Evolutionary conservation across 768 basidiomycete species (phyloP).

Genomic region (Boletus rubroflammeus): DNA sequence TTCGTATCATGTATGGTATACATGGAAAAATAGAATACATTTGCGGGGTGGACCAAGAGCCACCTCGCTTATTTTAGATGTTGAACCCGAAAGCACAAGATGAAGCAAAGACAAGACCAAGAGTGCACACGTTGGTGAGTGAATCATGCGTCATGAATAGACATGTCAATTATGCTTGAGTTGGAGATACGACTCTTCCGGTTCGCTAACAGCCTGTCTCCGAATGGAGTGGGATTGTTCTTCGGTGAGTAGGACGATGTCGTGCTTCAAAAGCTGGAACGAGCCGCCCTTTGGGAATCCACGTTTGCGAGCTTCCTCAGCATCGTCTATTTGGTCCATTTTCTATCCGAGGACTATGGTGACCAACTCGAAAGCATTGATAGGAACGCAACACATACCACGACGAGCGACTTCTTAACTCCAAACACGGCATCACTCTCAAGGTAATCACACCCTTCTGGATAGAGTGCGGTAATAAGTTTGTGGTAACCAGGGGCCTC

Average conservation of each 20-base stretch:
- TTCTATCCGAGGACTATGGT: conserved; percentile 35
- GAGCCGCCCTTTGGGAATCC: conserved; percentile 42
- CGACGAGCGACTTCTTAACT: conserved; percentile 72
- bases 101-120: too few species aligned
- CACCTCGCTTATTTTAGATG: neutral
- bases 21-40: neutral
- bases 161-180: neutral
- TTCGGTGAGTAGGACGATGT: conserved; percentile 44
- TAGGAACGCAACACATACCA: conserved; percentile 45
- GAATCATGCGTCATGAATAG: neutral
- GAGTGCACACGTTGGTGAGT: neutral
- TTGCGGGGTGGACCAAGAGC: neutral
- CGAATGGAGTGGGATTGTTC: conserved; percentile 37
- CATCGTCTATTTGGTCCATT: conserved; percentile 51
- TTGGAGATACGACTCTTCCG: neutral
- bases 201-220: conserved; percentile 13
- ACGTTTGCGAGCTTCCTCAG: conserved; percentile 49
- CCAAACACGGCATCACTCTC: conserved; percentile 78
- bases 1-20: neutral
- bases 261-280: conserved; percentile 46
- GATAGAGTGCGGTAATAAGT: conserved; percentile 71
- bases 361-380: neutral
- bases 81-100: neutral
- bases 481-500: conserved; percentile 70
- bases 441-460: conserved; percentile 64